Percentiles rank a stretch among this genome's conserved stretches.
Evolutionary conservation across 1,139 yeast species (phyloP).

Genomic region (Kurtzmaniella quercitrusa): DNA sequence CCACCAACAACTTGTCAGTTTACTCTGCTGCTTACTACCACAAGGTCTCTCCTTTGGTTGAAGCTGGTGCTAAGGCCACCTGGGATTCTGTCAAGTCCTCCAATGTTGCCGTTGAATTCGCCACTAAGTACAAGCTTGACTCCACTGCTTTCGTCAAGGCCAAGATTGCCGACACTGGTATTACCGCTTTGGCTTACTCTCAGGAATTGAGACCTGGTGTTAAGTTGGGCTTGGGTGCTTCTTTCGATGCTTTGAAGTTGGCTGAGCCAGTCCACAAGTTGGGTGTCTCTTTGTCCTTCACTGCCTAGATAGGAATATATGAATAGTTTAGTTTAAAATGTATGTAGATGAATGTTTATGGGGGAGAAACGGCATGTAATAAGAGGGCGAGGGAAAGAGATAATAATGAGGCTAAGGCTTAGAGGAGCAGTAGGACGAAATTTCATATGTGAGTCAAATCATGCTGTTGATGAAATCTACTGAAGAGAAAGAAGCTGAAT

Average conservation of each 20-base stretch:
- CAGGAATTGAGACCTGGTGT: constrained; percentile 97
- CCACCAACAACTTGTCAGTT: constrained; percentile 84
- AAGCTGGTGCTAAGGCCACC: constrained; percentile 97
- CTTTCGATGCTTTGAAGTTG: constrained; percentile 92
- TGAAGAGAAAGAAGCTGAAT: too few species aligned
- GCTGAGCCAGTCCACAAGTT: constrained; percentile 98
- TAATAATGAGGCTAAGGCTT: too few species aligned
- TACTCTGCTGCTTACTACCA: constrained; percentile 97
- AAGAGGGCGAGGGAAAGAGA: too few species aligned
- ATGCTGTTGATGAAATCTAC: too few species aligned
- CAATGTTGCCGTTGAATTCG: constrained; percentile 80
- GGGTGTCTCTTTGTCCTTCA: constrained; percentile 90
- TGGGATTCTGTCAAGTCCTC: constrained; percentile 82
- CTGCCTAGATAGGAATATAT: constrained; percentile 51
- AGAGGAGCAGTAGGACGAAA: too few species aligned
- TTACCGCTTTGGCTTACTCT: constrained; percentile 91
- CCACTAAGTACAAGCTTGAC: constrained; percentile 92
- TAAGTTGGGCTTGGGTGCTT: constrained; percentile 94
- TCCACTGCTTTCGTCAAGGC: constrained; percentile 88
- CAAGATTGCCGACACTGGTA: constrained; percentile 94
- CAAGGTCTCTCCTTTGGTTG: constrained; percentile 84
- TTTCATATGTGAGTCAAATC: too few species aligned
- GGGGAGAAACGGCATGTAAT: too few species aligned
- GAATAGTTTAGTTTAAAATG: background rate
- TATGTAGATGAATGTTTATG: background rate